A percentile compares a stretch with the other conserved stretches of the same genome.
phyloP scores from a whole-genome alignment of 108 stramenopile species.

The Bacterosira constricta region DNA sequence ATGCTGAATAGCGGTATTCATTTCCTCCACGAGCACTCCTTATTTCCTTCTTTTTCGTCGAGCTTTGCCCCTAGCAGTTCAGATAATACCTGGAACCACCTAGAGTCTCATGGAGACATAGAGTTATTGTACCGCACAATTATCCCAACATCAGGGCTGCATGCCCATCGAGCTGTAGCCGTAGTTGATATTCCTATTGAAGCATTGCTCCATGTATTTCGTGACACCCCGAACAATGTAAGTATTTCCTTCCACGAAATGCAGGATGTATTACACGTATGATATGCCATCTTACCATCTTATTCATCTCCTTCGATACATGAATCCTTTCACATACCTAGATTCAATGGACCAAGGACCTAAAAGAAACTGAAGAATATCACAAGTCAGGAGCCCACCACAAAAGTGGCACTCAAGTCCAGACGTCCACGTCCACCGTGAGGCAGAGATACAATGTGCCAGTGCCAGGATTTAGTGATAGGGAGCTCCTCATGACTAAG shows the following conservation, averaged over 20 bases:
- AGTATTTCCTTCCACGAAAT: background rate
- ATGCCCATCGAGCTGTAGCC: constrained; percentile 35
- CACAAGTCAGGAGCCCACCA: constrained; percentile 40
- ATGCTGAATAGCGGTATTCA: background rate
- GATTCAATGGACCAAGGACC: constrained; percentile 29
- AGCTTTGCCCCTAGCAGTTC: constrained; percentile 9
- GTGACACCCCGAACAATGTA: constrained; percentile 30
- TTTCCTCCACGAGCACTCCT: background rate
- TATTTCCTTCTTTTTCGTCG: constrained; percentile 3
- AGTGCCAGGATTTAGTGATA: constrained; percentile 13
- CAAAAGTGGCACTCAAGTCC: background rate
- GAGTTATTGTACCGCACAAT: constrained; percentile 27
- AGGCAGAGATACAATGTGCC: constrained; percentile 20
- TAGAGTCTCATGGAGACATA: constrained; percentile 33
- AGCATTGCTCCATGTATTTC: constrained; percentile 26
- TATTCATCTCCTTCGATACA: background rate
- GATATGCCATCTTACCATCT: no score
- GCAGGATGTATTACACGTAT: no score
- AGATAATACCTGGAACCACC: constrained; percentile 22
- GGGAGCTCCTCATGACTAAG: constrained; percentile 17
- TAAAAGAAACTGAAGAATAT: constrained; percentile 27
- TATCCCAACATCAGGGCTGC: constrained; percentile 4
- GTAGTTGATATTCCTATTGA: constrained; percentile 28
- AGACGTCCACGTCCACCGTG: constrained; percentile 21
- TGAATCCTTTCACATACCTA: background rate